Conservation (phyloP, 306 rosid genomes). For the Gleditsia sinensis region DNA sequence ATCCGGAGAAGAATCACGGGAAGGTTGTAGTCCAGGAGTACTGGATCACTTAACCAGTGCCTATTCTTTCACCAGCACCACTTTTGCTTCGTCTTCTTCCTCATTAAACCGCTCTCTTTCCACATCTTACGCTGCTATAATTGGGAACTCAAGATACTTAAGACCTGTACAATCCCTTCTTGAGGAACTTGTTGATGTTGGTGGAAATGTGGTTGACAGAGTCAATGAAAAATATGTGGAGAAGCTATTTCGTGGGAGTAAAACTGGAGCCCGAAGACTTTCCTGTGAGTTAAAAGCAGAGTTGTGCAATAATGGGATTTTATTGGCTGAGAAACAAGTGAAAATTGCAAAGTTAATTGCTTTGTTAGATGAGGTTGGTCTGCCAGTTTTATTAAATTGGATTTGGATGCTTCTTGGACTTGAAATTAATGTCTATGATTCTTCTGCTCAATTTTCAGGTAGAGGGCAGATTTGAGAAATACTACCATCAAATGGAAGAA, state of each 20-base stretch:
- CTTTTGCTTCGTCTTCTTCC: slow-evolving; percentile 51
- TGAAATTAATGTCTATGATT: background rate
- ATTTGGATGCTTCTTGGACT: background rate
- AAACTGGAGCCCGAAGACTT: slow-evolving; percentile 46
- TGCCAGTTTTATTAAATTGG: slow-evolving; percentile 19
- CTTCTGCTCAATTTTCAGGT: slow-evolving; percentile 50
- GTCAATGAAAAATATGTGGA: slow-evolving; percentile 55
- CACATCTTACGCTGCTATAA: slow-evolving; percentile 44
- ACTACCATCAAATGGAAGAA: slow-evolving; percentile 80
- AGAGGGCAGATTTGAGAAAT: slow-evolving; percentile 70
- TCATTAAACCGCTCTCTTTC: slow-evolving; percentile 54
- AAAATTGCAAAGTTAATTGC: slow-evolving; percentile 62
- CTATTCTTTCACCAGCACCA: slow-evolving; percentile 47
- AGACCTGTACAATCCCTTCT: slow-evolving; percentile 73
- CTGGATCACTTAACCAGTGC: slow-evolving; percentile 48
- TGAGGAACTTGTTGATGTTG: slow-evolving; percentile 64
- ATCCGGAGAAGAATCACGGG: slow-evolving; percentile 45
- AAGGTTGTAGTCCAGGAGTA: slow-evolving; percentile 44
- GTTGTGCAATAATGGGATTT: slow-evolving; percentile 50
- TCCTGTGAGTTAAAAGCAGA: slow-evolving; percentile 67
- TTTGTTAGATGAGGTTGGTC: slow-evolving; percentile 68
- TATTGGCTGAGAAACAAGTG: slow-evolving; percentile 60
- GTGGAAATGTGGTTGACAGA: slow-evolving; percentile 55
- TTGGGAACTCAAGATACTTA: slow-evolving; percentile 64
- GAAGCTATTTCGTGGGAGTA: slow-evolving; percentile 54